Evolutionary conservation across 2,329 filamentous ascomycete genomes (phyloP).

Genomic region (Rhinocladiella mackenziei): DNA sequence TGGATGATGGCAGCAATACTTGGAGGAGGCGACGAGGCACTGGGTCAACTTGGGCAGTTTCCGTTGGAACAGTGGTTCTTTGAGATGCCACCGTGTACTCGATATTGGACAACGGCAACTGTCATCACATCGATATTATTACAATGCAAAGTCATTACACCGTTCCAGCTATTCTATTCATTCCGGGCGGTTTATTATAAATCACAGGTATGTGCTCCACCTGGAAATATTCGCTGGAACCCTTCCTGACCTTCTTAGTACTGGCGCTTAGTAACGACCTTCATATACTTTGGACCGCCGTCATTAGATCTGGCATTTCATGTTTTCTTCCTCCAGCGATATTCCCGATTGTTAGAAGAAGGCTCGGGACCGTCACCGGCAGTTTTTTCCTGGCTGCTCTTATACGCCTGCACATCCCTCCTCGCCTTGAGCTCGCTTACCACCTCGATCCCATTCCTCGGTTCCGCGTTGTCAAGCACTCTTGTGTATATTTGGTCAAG

Average conservation of each 20-base stretch:
- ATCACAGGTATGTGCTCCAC: conserved; percentile 64
- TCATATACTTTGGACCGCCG: conserved; percentile 94
- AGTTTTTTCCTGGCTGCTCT: conserved; percentile 88
- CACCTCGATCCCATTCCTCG: conserved; percentile 77
- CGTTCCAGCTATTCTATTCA: conserved; percentile 96
- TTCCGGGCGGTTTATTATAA: conserved; percentile 87
- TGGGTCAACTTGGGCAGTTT: conserved; percentile 53
- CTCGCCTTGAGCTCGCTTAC: conserved; percentile 80
- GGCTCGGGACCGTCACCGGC: conserved; percentile 87
- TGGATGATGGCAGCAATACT: conserved; percentile 25
- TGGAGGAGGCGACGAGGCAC: conserved; percentile 20
- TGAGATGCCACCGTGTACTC: conserved; percentile 94
- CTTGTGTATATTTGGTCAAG: conserved; percentile 98
- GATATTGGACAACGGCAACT: conserved; percentile 95
- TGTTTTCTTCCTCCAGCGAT: conserved; percentile 96
- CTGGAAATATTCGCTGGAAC: not conserved
- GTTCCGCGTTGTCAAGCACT: conserved; percentile 86
- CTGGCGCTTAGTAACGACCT: conserved; percentile 93
- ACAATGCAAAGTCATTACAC: conserved; percentile 86
- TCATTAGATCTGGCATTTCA: conserved; percentile 94
- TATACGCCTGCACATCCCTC: conserved; percentile 77
- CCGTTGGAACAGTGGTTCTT: conserved; percentile 97
- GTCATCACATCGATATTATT: conserved; percentile 83
- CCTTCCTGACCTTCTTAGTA: conserved; percentile 58
- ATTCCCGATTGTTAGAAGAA: conserved; percentile 91